Conservation (phyloP, 2,329 filamentous ascomycete genomes). For the Huntiella abstrusa region DNA sequence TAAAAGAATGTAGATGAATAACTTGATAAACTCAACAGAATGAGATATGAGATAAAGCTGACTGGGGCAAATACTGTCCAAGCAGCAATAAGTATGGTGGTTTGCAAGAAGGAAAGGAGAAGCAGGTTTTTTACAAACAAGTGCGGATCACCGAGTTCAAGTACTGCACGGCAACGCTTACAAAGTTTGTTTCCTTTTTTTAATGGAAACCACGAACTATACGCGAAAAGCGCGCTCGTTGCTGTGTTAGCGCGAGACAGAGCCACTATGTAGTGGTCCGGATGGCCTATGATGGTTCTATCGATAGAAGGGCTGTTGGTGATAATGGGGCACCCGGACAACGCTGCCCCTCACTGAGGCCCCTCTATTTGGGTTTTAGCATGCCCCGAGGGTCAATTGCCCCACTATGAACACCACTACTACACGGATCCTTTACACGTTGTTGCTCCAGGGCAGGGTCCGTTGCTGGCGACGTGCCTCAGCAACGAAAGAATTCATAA, state of each 20-base stretch:
- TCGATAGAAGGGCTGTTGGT: no score
- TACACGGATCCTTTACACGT: slow-evolving; percentile 3
- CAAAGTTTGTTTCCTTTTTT: not conserved
- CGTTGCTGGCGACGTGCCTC: not conserved
- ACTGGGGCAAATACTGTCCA: slow-evolving; percentile 9
- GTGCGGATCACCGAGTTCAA: slow-evolving; percentile 3
- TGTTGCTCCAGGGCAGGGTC: not conserved
- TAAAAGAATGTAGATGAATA: slow-evolving; percentile 1
- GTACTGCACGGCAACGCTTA: slow-evolving; percentile 5
- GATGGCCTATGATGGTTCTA: no score
- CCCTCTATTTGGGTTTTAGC: not conserved
- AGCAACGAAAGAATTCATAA: not conserved
- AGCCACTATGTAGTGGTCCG: no score
- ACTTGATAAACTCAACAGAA: not conserved
- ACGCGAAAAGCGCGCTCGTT: slow-evolving; percentile 4
- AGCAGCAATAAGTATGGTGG: slow-evolving; percentile 13
- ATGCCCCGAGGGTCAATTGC: not conserved
- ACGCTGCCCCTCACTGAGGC: not conserved
- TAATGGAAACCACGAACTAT: slow-evolving; percentile 1
- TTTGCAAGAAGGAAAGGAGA: slow-evolving; percentile 12
- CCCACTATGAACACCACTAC: slow-evolving; percentile 1
- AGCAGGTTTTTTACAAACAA: not conserved
- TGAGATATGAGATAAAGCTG: not conserved
- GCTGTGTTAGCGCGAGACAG: no score
- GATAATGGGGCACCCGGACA: no score